phyloP scores from a whole-genome alignment of 345 rosid genomes.

The Aquilaria yunnanensis region DNA sequence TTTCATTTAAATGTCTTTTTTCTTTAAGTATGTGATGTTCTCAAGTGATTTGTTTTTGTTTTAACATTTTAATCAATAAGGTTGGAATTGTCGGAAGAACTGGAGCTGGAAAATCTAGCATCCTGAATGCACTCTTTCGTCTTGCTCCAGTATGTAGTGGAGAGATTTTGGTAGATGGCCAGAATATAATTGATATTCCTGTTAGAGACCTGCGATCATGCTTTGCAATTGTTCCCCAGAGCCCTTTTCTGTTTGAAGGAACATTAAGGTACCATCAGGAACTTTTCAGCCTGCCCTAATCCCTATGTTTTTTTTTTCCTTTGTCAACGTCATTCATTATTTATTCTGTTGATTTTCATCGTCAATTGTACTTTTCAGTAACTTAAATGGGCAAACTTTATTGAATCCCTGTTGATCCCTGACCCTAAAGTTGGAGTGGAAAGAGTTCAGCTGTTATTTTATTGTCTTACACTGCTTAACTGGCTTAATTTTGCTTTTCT shows the following conservation, averaged over 20 bases:
- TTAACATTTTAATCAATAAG: conserved; percentile 26
- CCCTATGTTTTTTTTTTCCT: neutral
- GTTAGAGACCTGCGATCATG: conserved; percentile 74
- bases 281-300: neutral
- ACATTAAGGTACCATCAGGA: conserved; percentile 48
- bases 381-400: too few relatives aligned
- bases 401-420: too few relatives aligned
- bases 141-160: conserved; percentile 63
- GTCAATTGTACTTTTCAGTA: neutral
- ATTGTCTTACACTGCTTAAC: neutral
- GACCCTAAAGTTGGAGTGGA: too few relatives aligned
- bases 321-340: neutral
- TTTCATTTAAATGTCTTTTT: conserved; percentile 5
- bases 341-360: neutral
- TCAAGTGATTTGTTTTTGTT: neutral
- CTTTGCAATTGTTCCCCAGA: conserved; percentile 86
- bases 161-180: conserved; percentile 62
- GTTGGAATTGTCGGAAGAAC: conserved; percentile 94
- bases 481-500: neutral
- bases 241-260: conserved; percentile 84
- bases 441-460: too few relatives aligned
- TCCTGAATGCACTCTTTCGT: conserved; percentile 84
- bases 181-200: conserved; percentile 52
- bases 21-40: neutral
- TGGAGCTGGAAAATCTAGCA: conserved; percentile 90